phyloP scores from a whole-genome alignment of 108 stramenopile genomes.

The Epipyxis sp. region DNA sequence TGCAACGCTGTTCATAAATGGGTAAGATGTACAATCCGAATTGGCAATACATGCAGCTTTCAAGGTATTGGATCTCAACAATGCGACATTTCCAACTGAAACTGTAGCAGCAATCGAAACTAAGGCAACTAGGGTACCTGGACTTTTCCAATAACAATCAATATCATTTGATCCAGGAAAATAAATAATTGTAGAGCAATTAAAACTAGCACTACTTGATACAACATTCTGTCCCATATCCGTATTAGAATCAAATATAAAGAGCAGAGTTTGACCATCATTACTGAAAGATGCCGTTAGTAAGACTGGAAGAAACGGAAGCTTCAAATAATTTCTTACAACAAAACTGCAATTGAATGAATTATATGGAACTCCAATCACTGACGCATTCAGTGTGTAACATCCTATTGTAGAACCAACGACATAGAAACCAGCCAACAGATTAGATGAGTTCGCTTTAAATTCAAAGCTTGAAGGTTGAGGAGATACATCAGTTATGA shows the following conservation, averaged over 20 bases:
- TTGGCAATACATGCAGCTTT: background rate
- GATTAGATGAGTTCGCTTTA: background rate
- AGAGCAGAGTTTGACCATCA: background rate
- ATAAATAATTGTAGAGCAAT: background rate
- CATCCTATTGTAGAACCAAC: background rate
- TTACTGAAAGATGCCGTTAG: background rate
- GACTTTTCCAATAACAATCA: background rate
- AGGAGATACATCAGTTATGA: background rate
- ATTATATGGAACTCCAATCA: background rate
- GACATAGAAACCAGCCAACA: background rate
- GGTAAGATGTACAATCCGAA: background rate
- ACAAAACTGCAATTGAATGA: background rate
- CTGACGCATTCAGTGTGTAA: background rate
- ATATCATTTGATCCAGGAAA: background rate
- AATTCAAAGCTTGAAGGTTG: background rate
- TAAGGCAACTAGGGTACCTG: background rate
- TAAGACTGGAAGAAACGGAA: background rate
- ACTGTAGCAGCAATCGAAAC: background rate
- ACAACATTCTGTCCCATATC: background rate
- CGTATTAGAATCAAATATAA: background rate
- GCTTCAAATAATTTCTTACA: background rate
- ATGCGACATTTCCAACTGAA: background rate
- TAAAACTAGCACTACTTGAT: background rate
- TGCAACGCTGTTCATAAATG: background rate
- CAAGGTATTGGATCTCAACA: background rate